Percentiles rank a stretch among this genome's conserved stretches.
Evolutionary conservation across 768 basidiomycete genomes (phyloP).

Genomic region (Tricholoma bakamatsutake): DNA sequence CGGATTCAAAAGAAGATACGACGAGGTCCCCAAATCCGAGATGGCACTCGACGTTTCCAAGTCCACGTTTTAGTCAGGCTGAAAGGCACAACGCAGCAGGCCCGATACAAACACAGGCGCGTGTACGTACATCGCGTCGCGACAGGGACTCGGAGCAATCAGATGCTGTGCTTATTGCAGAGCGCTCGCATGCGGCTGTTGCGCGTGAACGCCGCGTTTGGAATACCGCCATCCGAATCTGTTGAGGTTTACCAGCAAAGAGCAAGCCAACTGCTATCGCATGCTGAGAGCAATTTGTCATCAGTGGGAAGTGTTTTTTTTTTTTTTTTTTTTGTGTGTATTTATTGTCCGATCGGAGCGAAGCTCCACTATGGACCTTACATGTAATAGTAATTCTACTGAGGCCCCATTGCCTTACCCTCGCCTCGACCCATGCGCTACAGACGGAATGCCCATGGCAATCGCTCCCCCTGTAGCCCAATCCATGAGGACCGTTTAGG

Average conservation of each 20-base stretch:
- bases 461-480: no score
- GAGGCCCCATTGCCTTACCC: no score
- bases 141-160: not conserved
- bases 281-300: constrained; percentile 43
- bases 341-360: no score
- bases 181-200: constrained; percentile 27
- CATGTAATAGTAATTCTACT: no score
- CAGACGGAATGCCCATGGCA: no score
- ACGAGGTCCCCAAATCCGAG: no score
- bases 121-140: not conserved
- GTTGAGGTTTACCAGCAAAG: constrained; percentile 22
- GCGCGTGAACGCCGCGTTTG: constrained; percentile 45
- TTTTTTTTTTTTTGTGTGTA: no score
- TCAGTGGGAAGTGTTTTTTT: constrained; percentile 33
- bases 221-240: constrained; percentile 41
- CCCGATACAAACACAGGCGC: not conserved
- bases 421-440: no score
- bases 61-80: not conserved
- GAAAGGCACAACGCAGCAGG: not conserved
- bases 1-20: constrained; percentile 3
- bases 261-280: constrained; percentile 21
- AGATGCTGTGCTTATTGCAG: constrained; percentile 18
- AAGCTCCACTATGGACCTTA: no score
- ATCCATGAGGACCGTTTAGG: no score
- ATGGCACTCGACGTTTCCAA: not conserved